A percentile compares a stretch with the other conserved stretches of the same genome.
Conservation (phyloP, 2,329 filamentous ascomycete species). For the Gnomoniopsis smithogilvyi region DNA sequence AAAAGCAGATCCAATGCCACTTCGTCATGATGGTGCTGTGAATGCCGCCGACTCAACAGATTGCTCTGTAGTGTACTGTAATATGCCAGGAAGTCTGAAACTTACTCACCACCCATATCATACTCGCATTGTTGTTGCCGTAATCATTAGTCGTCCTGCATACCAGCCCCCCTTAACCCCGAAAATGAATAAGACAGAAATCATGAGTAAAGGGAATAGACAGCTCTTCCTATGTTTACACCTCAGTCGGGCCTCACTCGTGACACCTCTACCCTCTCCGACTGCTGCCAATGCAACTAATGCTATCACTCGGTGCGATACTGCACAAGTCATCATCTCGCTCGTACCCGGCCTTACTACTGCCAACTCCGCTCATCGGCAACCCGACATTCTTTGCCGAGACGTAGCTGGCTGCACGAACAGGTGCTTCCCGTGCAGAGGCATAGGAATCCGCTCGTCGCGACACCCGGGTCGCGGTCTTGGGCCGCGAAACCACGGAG, state of each 20-base stretch:
- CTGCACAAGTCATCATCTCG: constrained; percentile 47
- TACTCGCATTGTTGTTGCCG: neutral
- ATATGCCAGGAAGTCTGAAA: neutral
- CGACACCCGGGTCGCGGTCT: constrained; percentile 26
- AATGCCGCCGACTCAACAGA: neutral
- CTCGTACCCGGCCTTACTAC: constrained; percentile 35
- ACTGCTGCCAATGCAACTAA: constrained; percentile 55
- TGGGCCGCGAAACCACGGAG: constrained; percentile 24
- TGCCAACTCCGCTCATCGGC: constrained; percentile 39
- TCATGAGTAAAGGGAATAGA: neutral
- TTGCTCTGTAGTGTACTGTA: neutral
- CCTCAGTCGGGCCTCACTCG: constrained; percentile 17
- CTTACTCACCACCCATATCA: neutral
- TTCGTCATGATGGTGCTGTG: neutral
- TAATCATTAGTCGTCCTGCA: constrained; percentile 2
- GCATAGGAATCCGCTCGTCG: constrained; percentile 16
- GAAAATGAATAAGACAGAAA: neutral
- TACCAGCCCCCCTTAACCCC: neutral
- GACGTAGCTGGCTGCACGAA: constrained; percentile 17
- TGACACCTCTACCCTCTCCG: constrained; percentile 29
- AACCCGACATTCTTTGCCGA: constrained; percentile 35
- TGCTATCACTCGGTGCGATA: constrained; percentile 59
- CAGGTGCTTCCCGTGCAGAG: constrained; percentile 15
- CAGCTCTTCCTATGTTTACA: neutral
- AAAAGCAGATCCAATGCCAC: neutral